phyloP scores from a whole-genome alignment of 2,329 filamentous ascomycete genomes.

The Neurospora sp. region DNA sequence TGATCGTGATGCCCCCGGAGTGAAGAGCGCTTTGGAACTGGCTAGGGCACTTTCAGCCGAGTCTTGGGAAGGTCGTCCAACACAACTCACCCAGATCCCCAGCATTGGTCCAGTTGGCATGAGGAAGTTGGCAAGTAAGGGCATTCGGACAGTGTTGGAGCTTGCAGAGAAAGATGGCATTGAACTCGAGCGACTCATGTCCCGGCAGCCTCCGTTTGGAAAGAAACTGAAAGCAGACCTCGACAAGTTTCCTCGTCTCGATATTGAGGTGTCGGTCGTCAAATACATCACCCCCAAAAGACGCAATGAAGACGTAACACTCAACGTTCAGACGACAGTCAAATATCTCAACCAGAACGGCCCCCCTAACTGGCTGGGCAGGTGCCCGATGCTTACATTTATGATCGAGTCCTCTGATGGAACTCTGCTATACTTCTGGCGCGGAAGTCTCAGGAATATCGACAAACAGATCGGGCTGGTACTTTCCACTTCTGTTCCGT shows the following conservation, averaged over 20 bases:
- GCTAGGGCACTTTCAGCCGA: constrained; percentile 65
- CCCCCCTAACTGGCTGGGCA: constrained; percentile 53
- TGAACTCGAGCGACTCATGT: constrained; percentile 66
- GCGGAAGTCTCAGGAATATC: constrained; percentile 54
- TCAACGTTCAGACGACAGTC: constrained; percentile 57
- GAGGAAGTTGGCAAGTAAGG: constrained; percentile 61
- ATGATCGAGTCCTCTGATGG: constrained; percentile 64
- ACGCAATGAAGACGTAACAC: constrained; percentile 36
- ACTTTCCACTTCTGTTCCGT: constrained; percentile 44
- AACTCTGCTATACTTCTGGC: constrained; percentile 57
- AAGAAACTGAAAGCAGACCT: constrained; percentile 55
- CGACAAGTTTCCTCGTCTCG: constrained; percentile 57
- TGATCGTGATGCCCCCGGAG: constrained; percentile 53
- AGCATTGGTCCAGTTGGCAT: constrained; percentile 68
- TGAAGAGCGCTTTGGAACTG: constrained; percentile 64
- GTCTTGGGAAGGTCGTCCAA: constrained; percentile 71
- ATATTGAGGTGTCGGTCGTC: constrained; percentile 28
- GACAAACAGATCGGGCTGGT: constrained; percentile 46
- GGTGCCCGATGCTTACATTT: constrained; percentile 60
- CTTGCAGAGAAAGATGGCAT: constrained; percentile 57
- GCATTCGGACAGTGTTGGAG: constrained; percentile 61
- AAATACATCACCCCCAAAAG: constrained; percentile 21
- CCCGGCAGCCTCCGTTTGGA: constrained; percentile 77
- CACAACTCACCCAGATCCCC: constrained; percentile 76
- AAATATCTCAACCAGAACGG: constrained; percentile 60